Base-by-base conservation (phyloP, 2,329 filamentous ascomycete genomes). In the Ophiostoma sp. region DNA sequence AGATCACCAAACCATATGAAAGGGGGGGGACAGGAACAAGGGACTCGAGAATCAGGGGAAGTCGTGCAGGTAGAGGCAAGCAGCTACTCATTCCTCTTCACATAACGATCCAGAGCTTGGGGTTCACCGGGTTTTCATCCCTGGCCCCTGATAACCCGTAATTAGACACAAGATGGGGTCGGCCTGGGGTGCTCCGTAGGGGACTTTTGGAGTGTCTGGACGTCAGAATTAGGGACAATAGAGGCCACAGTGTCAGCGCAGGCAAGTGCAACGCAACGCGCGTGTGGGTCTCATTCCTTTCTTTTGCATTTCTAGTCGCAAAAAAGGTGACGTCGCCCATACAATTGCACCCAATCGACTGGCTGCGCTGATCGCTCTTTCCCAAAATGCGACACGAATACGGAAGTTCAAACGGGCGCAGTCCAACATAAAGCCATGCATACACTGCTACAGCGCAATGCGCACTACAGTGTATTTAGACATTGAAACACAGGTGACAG, bases 201-300 rank as follows among this genome's bases (percentile, higher is more conserved):
- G 18, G 27, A 18, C 7, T 27, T 18, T 55, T 55, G 49, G n/a
- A 8, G 55, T 14, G 12, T 40, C 58, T 41, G 36, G 16, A 16
- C 58, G 36, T 14, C 36, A 40, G 41, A 64, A 47, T 62, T 18
- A 12, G 65, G 62, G 44, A 44, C 9, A n/a, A 44, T 49, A 69
- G 60, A 69, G 68, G 68, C 68, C 68, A 69, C 52, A 62, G 66
- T 70, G 64, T 68, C 67, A 67, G 67, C 55, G 68, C 64, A 38
- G 5, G 44, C 47, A 63, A 36, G 66, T 60, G 69, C 65, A 65
- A 60, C 65, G 52, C 64, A 55, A 18, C 49, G 58, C 42, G 42
- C 42, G 47, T 55, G 64, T 68, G 67, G 69, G 66, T 64, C 45
- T n/a, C 40, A 5, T 11, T 55, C 66, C 8, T 7, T 14, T 16